Base-by-base conservation (phyloP, 257 asterid species). In the Nicotiana obtusifolia region DNA sequence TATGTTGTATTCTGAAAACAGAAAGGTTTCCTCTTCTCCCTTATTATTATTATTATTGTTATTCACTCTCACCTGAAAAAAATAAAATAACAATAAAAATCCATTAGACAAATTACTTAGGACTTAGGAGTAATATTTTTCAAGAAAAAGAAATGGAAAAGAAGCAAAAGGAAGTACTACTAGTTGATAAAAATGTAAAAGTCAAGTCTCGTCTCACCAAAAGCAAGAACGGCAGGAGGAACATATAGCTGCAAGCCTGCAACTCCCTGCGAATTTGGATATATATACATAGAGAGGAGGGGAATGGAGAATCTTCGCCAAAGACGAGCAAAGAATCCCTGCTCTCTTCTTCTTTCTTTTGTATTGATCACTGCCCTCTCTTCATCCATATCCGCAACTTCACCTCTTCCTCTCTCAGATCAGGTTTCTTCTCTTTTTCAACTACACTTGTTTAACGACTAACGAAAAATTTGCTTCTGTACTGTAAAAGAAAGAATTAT, bases 351-450 rank as follows among this genome's bases (percentile, higher is more conserved):
- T 73, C 62, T 47, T 47, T 73, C 60, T 22, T 24, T 73, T 22
- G 37, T 75, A 49, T 75, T 28, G 62, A 75, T 75, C 62, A 75
- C 16, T 49, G 20, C 26, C 11, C 22, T 71, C 37, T 71, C 78
- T 44, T 44, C 78, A 44, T 71, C 78, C 78, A 71, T 71, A 71
- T 71, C 78, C 37, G 78, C 78, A 71, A 44, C 78, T 71, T 47
- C 78, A 44, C 24, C 62, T 75, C 80, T 75, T 75, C 16, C 80
- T 75, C 62, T 4, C 5, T 49, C 64, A 16, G 62, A 75, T 75
- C 80, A 75, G 80, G 80, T 75, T 24, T 75, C 56, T 49, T 24
- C 41, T 24, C 62, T 15, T 24, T 11, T 73, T 73, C 78, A 73
- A 20, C 35, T 44, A 15, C 35, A 10, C 7, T 22, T 73, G 15